Percentiles rank a stretch among this genome's conserved stretches.
Conservation (phyloP, 768 basidiomycete species). For the Hemileccinum impolitum region DNA sequence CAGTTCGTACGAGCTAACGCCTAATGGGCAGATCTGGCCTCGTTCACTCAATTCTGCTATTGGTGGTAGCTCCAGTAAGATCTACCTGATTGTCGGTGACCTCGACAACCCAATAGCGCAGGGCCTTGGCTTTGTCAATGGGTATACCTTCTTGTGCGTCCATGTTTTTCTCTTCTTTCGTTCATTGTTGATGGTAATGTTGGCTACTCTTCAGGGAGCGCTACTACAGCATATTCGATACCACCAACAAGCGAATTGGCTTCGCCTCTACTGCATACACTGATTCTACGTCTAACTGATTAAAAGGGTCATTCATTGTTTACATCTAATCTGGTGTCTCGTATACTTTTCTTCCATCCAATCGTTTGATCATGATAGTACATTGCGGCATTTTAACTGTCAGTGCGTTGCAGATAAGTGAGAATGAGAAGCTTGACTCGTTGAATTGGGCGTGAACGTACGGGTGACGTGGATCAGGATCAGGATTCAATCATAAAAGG, state of each 20-base stretch:
- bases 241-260: conserved; percentile 29
- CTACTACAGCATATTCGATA: conserved; percentile 30
- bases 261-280: conserved; percentile 25
- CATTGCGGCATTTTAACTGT: no score
- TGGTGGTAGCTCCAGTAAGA: conserved; percentile 18
- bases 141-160: conserved; percentile 13
- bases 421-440: no score
- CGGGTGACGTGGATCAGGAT: no score
- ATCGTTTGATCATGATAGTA: no score
- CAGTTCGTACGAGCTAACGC: conserved; percentile 7
- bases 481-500: no score
- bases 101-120: conserved; percentile 3
- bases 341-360: no score
- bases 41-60: conserved; percentile 18
- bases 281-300: no score
- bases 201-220: conserved; percentile 24
- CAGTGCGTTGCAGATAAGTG: no score
- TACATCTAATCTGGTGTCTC: no score
- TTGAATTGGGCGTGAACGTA: no score
- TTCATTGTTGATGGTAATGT: neutral
- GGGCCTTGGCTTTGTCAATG: conserved; percentile 13
- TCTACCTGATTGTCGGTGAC: conserved; percentile 22
- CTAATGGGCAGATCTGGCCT: conserved; percentile 13
- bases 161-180: neutral
- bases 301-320: no score